Percentiles rank a stretch among this genome's conserved stretches.
These are phyloP conservation scores for Lipomyces kockii DNA, from an alignment of 805 yeast genomes.

Conservation along the genomic window DNA sequence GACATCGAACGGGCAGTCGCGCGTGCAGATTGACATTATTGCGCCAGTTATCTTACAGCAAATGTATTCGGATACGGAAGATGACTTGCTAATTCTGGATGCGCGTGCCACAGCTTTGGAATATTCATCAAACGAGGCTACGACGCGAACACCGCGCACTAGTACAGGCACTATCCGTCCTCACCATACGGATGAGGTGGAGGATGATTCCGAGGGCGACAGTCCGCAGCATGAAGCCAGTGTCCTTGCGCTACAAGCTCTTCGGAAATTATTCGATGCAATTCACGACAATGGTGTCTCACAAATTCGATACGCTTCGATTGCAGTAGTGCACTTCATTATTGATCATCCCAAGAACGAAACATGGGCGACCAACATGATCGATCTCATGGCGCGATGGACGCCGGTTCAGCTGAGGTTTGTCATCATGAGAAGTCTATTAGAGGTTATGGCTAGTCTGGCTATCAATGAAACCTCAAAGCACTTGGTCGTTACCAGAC, in stretches of 20 bases:
- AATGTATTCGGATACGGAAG: conserved; percentile 15
- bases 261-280: conserved; percentile 68
- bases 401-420: conserved; percentile 81
- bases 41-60: conserved; percentile 27
- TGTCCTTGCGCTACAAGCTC: conserved; percentile 46
- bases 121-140: conserved; percentile 1
- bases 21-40: conserved; percentile 24
- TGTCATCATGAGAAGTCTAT: conserved; percentile 54
- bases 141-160: conserved; percentile 10
- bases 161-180: conserved; percentile 7
- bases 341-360: conserved; percentile 42
- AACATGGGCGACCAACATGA: conserved; percentile 60
- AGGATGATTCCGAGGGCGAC: conserved; percentile 16
- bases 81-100: conserved; percentile 12
- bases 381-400: conserved; percentile 72
- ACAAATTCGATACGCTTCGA: conserved; percentile 63
- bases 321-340: conserved; percentile 55
- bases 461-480: conserved; percentile 30
- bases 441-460: conserved; percentile 35
- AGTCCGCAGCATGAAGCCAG: conserved; percentile 14
- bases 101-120: neutral
- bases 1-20: conserved; percentile 24
- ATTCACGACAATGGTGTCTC: conserved; percentile 51
- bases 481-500: conserved; percentile 52
- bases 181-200: neutral